Evolutionary conservation across 2,329 filamentous ascomycete species (phyloP).

Genomic region (Hypoxylon sp.): DNA sequence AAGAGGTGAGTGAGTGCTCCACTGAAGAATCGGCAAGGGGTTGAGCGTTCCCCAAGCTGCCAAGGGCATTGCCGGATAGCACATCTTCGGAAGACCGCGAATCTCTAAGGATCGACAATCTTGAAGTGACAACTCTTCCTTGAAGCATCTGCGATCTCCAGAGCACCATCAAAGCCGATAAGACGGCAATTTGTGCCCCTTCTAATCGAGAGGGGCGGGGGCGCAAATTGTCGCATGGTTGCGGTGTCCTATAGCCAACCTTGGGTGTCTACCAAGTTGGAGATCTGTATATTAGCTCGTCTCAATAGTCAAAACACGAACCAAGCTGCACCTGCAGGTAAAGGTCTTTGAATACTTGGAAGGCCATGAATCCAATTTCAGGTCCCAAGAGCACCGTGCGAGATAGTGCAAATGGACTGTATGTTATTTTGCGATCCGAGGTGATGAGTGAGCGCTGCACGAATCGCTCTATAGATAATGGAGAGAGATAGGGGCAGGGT

Average conservation of each 20-base stretch:
- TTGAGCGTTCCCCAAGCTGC: background rate
- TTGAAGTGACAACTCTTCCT: background rate
- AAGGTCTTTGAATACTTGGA: background rate
- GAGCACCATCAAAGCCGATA: background rate
- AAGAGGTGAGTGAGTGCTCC: background rate
- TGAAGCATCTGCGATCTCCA: background rate
- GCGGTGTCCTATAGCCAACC: background rate
- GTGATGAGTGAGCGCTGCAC: background rate
- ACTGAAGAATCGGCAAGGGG: background rate
- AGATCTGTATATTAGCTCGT: background rate
- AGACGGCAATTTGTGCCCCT: background rate
- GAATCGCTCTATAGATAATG: slow-evolving; percentile 1
- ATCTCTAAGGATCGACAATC: background rate
- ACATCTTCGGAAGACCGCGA: background rate
- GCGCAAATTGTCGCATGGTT: background rate
- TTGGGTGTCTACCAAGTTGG: background rate
- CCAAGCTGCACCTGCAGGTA: background rate
- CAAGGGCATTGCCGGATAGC: background rate
- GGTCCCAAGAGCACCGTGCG: slow-evolving; percentile 8
- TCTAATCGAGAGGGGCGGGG: background rate
- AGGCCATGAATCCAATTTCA: background rate
- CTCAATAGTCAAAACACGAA: background rate
- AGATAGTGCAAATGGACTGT: slow-evolving; percentile 6
- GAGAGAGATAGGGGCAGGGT: background rate
- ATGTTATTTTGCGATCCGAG: slow-evolving; percentile 16